Evolutionary conservation across 331 rosid species (phyloP).

Genomic region (Spiraea crenata): DNA sequence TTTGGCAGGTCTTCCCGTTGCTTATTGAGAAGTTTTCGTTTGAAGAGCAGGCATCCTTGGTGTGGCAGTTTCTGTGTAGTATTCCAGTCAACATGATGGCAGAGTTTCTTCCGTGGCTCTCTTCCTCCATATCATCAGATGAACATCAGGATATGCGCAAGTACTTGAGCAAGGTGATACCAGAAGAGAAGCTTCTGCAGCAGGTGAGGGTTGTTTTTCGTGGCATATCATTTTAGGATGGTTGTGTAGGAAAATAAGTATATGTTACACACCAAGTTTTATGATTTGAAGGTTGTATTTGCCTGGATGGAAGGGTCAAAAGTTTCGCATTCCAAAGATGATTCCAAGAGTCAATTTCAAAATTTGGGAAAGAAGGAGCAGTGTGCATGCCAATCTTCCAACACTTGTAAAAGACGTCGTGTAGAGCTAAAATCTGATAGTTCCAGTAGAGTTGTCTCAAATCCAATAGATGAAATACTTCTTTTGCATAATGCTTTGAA

Average conservation of each 20-base stretch:
- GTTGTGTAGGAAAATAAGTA: not conserved
- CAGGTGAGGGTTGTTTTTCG: constrained; percentile 50
- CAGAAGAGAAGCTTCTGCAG: constrained; percentile 90
- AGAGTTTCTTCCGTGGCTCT: constrained; percentile 94
- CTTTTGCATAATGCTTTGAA: constrained; percentile 93
- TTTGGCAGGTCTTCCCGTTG: constrained; percentile 82
- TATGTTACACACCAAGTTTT: constrained; percentile 4
- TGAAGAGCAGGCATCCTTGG: constrained; percentile 85
- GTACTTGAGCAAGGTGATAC: constrained; percentile 67
- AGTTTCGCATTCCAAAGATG: constrained; percentile 21
- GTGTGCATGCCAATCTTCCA: constrained; percentile 37
- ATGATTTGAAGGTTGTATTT: constrained; percentile 65
- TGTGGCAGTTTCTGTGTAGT: constrained; percentile 97
- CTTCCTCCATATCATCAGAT: constrained; percentile 72
- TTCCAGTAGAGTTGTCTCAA: constrained; percentile 30
- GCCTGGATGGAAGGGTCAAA: constrained; percentile 77
- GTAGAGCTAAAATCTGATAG: constrained; percentile 38
- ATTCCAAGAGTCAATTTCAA: constrained; percentile 25
- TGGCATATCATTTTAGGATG: constrained; percentile 6
- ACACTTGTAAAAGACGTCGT: constrained; percentile 41
- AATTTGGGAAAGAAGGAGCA: constrained; percentile 46
- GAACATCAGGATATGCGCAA: constrained; percentile 72
- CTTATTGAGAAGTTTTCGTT: constrained; percentile 85
- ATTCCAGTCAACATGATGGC: constrained; percentile 97
- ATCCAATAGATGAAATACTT: constrained; percentile 88